These are phyloP conservation scores for Flagelloscypha sp. DNA, from an alignment of 768 basidiomycete genomes.

Conservation along the genomic window DNA sequence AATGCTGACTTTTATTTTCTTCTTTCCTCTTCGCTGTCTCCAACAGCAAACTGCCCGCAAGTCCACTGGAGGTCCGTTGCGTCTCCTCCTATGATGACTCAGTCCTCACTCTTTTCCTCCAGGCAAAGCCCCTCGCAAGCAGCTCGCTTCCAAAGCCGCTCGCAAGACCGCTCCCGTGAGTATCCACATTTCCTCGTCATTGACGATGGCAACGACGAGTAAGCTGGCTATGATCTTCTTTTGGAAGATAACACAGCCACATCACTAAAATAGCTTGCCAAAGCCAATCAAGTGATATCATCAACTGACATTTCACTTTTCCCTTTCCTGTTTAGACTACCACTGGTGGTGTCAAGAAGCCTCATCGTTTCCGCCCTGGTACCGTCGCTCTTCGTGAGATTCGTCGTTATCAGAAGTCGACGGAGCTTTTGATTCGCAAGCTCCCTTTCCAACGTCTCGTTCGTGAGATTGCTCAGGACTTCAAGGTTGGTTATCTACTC, in stretches of 20 bases:
- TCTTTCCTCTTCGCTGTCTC: slow-evolving; percentile 10
- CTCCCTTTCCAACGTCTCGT: slow-evolving; percentile 99
- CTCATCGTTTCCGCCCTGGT: slow-evolving; percentile 93
- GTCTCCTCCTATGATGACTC: slow-evolving; percentile 10
- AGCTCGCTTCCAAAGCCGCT: slow-evolving; percentile 93
- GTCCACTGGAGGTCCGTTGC: slow-evolving; percentile 84
- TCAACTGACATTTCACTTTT: slow-evolving; percentile 9
- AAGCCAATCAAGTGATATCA: background rate
- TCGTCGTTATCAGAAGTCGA: slow-evolving; percentile 96
- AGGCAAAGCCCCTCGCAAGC: slow-evolving; percentile 90
- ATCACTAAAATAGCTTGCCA: slow-evolving; percentile 10
- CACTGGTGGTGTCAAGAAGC: slow-evolving; percentile 99
- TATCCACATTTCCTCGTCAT: slow-evolving; percentile 16
- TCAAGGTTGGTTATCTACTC: slow-evolving; percentile 61
- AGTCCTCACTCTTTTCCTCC: slow-evolving; percentile 15
- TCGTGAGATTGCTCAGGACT: slow-evolving; percentile 94
- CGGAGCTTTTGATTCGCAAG: slow-evolving; percentile 98
- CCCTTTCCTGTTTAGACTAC: slow-evolving; percentile 39
- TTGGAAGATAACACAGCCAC: slow-evolving; percentile 8
- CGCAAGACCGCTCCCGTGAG: slow-evolving; percentile 77
- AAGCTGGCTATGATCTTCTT: slow-evolving; percentile 10
- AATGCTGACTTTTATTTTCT: slow-evolving; percentile 9
- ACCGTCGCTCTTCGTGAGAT: slow-evolving; percentile 99
- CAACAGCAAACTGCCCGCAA: slow-evolving; percentile 95
- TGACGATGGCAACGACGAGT: slow-evolving; percentile 20